These are phyloP conservation scores for Candida anutae DNA, from an alignment of 1,139 yeast species.

Conservation along the genomic window DNA sequence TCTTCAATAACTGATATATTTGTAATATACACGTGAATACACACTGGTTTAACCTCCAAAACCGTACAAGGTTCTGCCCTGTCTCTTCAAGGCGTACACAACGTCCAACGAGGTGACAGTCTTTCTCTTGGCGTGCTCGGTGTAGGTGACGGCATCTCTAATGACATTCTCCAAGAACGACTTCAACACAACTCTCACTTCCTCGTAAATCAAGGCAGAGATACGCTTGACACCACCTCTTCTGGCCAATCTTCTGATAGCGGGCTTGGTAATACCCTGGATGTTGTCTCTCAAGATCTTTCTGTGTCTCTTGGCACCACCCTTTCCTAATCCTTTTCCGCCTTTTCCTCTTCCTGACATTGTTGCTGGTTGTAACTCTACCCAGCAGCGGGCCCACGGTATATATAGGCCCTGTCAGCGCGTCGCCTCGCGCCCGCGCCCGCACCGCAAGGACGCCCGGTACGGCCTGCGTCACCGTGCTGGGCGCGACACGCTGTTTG, in stretches of 20 bases:
- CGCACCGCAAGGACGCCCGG: too few species aligned
- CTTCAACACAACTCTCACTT: slow-evolving; percentile 95
- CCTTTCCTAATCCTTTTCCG: slow-evolving; percentile 98
- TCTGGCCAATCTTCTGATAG: slow-evolving; percentile 99
- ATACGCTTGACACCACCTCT: slow-evolving; percentile 99
- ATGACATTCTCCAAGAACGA: slow-evolving; percentile 94
- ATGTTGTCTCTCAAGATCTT: slow-evolving; percentile 98
- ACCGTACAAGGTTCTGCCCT: slow-evolving; percentile 99
- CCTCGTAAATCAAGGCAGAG: slow-evolving; percentile 97
- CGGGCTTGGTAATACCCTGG: slow-evolving; percentile 99
- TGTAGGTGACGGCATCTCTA: slow-evolving; percentile 98
- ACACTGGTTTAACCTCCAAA: slow-evolving; percentile 78
- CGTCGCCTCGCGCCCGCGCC: too few species aligned
- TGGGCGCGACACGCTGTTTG: too few species aligned
- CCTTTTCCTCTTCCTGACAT: slow-evolving; percentile 99
- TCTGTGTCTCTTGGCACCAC: slow-evolving; percentile 99
- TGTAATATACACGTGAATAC: background rate
- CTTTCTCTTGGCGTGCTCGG: slow-evolving; percentile 99
- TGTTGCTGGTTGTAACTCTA: slow-evolving; percentile 18
- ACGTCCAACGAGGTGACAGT: slow-evolving; percentile 98
- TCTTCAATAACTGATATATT: slow-evolving; percentile 1
- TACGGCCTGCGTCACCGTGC: too few species aligned
- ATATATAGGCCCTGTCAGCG: too few species aligned
- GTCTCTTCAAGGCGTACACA: slow-evolving; percentile 99
- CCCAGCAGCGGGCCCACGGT: too few species aligned